phyloP scores from a whole-genome alignment of 352 stramenopile species.

The Phytophthora rubi region DNA sequence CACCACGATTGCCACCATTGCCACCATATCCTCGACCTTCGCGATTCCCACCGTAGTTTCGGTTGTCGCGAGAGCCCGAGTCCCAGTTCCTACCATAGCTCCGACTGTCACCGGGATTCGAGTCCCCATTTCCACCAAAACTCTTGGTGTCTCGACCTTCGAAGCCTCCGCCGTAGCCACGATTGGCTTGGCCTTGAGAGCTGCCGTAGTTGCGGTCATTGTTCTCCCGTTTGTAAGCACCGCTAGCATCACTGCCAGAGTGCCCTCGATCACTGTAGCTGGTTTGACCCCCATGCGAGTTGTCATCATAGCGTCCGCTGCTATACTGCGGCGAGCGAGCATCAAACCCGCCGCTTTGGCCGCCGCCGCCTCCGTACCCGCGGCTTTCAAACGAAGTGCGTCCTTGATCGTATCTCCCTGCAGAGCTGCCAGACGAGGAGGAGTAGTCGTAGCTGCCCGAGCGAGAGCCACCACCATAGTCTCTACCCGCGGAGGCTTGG shows the following conservation, averaged over 20 bases:
- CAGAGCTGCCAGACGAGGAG: conserved; percentile 7
- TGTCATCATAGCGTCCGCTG: conserved; percentile 4
- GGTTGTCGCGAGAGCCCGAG: background rate
- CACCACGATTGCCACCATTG: conserved; percentile 1
- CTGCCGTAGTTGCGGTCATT: background rate
- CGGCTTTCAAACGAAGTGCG: background rate
- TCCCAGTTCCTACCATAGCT: background rate
- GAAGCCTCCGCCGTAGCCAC: background rate
- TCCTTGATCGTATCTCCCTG: conserved; percentile 13
- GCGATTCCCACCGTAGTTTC: background rate
- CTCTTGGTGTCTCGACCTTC: background rate
- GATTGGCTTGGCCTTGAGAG: background rate
- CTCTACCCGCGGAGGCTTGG: background rate
- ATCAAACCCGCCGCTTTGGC: background rate
- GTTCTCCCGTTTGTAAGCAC: background rate
- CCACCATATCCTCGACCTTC: background rate
- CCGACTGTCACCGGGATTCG: background rate
- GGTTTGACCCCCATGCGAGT: background rate
- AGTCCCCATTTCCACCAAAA: background rate
- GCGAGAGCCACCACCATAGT: conserved; percentile 5
- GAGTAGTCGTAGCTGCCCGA: conserved; percentile 11
- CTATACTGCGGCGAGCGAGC: background rate
- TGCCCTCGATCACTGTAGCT: background rate
- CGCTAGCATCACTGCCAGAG: background rate
- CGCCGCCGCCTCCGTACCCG: background rate